phyloP scores from a whole-genome alignment of 768 basidiomycete species.

The Russula sp. region DNA sequence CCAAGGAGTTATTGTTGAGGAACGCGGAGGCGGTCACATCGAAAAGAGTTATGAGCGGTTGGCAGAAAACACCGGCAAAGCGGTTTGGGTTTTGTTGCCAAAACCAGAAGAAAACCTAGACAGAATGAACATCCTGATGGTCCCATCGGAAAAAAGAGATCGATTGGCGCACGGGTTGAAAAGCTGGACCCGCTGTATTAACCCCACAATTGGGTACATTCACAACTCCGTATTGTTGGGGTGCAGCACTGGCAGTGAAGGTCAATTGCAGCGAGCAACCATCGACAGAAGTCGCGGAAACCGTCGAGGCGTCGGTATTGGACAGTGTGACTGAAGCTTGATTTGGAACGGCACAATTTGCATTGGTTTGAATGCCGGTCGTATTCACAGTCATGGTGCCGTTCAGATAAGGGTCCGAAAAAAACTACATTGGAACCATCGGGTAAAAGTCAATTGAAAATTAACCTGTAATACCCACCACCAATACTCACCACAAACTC shows the following conservation, averaged over 20 bases:
- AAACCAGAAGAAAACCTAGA: slow-evolving; percentile 59
- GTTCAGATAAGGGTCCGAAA: slow-evolving; percentile 40
- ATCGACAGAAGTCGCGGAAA: slow-evolving; percentile 41
- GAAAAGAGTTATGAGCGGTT: slow-evolving; percentile 42
- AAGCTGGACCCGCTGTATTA: slow-evolving; percentile 31
- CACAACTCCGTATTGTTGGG: slow-evolving; percentile 46
- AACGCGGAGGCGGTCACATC: slow-evolving; percentile 40
- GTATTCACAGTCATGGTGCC: slow-evolving; percentile 49
- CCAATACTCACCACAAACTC: slow-evolving; percentile 42
- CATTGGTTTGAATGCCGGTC: slow-evolving; percentile 41
- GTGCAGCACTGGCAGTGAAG: slow-evolving; percentile 36
- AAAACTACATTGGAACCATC: slow-evolving; percentile 35
- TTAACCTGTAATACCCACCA: background rate
- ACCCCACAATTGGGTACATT: slow-evolving; percentile 33
- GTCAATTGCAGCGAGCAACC: slow-evolving; percentile 39
- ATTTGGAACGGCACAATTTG: slow-evolving; percentile 43
- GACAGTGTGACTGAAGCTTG: slow-evolving; percentile 23
- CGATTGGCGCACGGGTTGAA: slow-evolving; percentile 35
- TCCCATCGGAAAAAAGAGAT: background rate
- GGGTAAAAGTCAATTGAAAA: background rate
- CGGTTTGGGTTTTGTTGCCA: slow-evolving; percentile 35
- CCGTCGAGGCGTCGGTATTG: slow-evolving; percentile 32
- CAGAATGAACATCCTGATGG: background rate
- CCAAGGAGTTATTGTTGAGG: slow-evolving; percentile 40
- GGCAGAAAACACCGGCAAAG: slow-evolving; percentile 48